These are phyloP conservation scores for Bromus sterilis DNA, from an alignment of 176 grass and related monocot species.

Conservation along the genomic window DNA sequence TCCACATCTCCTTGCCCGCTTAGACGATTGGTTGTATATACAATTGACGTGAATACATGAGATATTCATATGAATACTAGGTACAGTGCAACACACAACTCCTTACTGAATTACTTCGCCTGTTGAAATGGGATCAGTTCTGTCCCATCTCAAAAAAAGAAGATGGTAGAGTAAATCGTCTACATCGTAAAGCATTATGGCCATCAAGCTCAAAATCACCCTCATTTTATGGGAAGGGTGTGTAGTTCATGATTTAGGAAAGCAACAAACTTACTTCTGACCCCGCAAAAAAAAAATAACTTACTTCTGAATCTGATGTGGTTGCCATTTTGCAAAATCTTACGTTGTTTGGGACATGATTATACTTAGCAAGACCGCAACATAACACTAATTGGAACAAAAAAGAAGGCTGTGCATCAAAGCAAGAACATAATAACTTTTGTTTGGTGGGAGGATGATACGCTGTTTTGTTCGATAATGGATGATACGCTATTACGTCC, in stretches of 20 bases:
- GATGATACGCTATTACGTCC: constrained; percentile 4
- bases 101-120: neutral
- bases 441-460: constrained; percentile 11
- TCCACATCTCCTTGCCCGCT: neutral
- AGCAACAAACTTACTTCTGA: neutral
- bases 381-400: neutral
- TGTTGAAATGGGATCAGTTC: neutral
- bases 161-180: neutral
- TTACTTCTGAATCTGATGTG: neutral
- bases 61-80: neutral
- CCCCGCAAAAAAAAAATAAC: too few relatives aligned
- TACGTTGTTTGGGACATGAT: neutral
- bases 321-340: neutral
- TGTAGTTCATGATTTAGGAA: neutral
- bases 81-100: neutral
- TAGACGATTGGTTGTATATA: too few relatives aligned
- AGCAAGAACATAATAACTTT: constrained; percentile 12
- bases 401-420: neutral
- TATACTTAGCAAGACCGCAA: neutral
- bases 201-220: neutral
- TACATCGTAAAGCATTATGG: neutral
- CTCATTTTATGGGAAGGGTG: constrained; percentile 5
- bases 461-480: neutral
- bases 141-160: neutral
- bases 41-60: neutral